Percentiles rank a stretch among this genome's conserved stretches.
phyloP scores from a whole-genome alignment of 164 flowering plant species.

The Stephania japonica region DNA sequence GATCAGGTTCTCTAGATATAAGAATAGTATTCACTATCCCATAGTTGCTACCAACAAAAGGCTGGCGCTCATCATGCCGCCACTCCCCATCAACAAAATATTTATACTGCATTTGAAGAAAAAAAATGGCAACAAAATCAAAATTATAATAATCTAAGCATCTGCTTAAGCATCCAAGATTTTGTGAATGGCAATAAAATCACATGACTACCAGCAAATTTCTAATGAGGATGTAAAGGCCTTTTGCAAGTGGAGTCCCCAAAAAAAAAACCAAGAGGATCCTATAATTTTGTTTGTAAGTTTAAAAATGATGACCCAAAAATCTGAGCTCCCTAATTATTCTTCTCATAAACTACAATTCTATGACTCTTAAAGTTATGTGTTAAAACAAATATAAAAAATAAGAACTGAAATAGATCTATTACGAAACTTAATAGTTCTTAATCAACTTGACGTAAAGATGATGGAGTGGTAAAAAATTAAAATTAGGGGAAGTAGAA shows the following conservation, averaged over 20 bases:
- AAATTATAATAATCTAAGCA: neutral
- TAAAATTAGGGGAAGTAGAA: too few species aligned
- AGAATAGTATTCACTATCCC: constrained; percentile 73
- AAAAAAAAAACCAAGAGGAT: neutral
- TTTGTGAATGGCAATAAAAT: neutral
- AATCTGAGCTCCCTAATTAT: too few species aligned
- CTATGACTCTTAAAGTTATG: neutral
- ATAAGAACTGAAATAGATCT: too few species aligned
- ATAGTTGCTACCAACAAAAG: constrained; percentile 45
- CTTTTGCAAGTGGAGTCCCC: neutral
- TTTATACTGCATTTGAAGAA: constrained; percentile 57
- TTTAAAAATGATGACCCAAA: too few species aligned
- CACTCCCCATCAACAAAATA: constrained; percentile 92
- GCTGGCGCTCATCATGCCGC: constrained; percentile 75
- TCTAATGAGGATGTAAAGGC: neutral
- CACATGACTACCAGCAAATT: neutral
- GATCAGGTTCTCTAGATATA: constrained; percentile 46
- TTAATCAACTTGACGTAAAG: too few species aligned
- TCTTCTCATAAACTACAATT: neutral
- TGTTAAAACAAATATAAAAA: too few species aligned
- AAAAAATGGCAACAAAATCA: neutral
- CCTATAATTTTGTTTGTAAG: neutral
- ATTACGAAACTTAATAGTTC: too few species aligned
- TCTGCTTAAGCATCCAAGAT: neutral
- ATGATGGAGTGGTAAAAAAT: too few species aligned